These are phyloP conservation scores for Nakaseomyces delphensis DNA, from an alignment of 1,139 yeast species.

Conservation along the genomic window DNA sequence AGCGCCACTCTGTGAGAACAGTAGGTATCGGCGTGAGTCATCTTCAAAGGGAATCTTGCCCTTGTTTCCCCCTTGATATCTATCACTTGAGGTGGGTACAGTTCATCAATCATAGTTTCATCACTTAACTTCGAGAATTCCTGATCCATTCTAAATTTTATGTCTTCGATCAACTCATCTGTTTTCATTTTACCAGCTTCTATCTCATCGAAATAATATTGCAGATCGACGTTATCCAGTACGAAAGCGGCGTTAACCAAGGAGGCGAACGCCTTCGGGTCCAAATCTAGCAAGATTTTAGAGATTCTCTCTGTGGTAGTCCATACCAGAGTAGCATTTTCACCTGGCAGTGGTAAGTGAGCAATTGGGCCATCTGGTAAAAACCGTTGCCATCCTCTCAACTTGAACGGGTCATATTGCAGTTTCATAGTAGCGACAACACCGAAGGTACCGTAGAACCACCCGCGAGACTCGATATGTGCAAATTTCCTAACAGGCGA, in stretches of 20 bases:
- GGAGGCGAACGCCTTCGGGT: slow-evolving; percentile 54
- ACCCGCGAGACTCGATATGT: slow-evolving; percentile 77
- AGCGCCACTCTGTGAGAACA: slow-evolving; percentile 77
- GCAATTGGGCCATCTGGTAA: slow-evolving; percentile 92
- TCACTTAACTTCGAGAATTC: slow-evolving; percentile 36
- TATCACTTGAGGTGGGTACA: slow-evolving; percentile 58
- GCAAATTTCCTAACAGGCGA: slow-evolving; percentile 86
- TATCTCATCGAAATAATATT: slow-evolving; percentile 57
- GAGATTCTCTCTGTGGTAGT: slow-evolving; percentile 75
- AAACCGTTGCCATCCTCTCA: slow-evolving; percentile 88
- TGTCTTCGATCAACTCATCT: slow-evolving; percentile 54
- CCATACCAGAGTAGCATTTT: slow-evolving; percentile 89
- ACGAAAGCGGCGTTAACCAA: slow-evolving; percentile 82
- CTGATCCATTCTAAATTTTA: slow-evolving; percentile 59
- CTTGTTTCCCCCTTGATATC: slow-evolving; percentile 55
- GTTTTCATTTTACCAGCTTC: slow-evolving; percentile 32
- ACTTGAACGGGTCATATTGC: slow-evolving; percentile 61
- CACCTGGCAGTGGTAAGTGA: slow-evolving; percentile 75
- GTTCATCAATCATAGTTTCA: slow-evolving; percentile 42
- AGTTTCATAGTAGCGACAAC: slow-evolving; percentile 80
- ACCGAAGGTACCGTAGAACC: slow-evolving; percentile 85
- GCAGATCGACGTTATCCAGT: slow-evolving; percentile 67
- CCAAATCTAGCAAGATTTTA: slow-evolving; percentile 47
- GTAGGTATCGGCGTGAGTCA: slow-evolving; percentile 88
- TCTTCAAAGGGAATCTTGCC: slow-evolving; percentile 80